These are phyloP conservation scores for Phytophthora tentaculata DNA, from an alignment of 352 stramenopile genomes.

Conservation along the genomic window DNA sequence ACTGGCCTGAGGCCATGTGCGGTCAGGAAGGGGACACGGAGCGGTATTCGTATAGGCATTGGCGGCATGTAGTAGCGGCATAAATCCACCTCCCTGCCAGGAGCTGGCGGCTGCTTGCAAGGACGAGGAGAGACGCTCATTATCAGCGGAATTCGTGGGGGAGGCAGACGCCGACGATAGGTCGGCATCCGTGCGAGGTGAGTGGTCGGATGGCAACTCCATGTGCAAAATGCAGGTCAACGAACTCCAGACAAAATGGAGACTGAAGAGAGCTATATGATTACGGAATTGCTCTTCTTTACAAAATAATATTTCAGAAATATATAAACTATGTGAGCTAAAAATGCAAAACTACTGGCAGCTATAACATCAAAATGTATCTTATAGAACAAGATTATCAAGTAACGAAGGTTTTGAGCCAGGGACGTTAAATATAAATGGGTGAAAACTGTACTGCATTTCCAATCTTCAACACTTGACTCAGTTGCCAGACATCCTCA, in stretches of 20 bases:
- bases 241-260: too few relatives aligned
- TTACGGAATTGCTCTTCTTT: too few relatives aligned
- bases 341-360: too few relatives aligned
- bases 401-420: too few relatives aligned
- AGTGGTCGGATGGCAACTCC: neutral
- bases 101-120: neutral
- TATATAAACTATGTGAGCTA: too few relatives aligned
- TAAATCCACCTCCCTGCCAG: neutral
- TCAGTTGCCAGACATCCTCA: slow-evolving; percentile 6
- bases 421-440: too few relatives aligned
- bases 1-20: neutral
- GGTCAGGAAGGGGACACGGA: slow-evolving; percentile 1
- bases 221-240: slow-evolving; percentile 1
- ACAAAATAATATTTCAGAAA: too few relatives aligned
- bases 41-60: slow-evolving; percentile 15
- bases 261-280: too few relatives aligned
- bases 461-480: too few relatives aligned
- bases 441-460: too few relatives aligned
- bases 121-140: neutral
- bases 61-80: slow-evolving; percentile 24
- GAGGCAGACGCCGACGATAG: neutral
- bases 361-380: too few relatives aligned
- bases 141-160: neutral
- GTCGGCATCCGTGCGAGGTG: slow-evolving; percentile 10
- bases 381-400: too few relatives aligned